These are phyloP conservation scores for Capronia coronata DNA, from an alignment of 2,329 filamentous ascomycete species.

Conservation along the genomic window DNA sequence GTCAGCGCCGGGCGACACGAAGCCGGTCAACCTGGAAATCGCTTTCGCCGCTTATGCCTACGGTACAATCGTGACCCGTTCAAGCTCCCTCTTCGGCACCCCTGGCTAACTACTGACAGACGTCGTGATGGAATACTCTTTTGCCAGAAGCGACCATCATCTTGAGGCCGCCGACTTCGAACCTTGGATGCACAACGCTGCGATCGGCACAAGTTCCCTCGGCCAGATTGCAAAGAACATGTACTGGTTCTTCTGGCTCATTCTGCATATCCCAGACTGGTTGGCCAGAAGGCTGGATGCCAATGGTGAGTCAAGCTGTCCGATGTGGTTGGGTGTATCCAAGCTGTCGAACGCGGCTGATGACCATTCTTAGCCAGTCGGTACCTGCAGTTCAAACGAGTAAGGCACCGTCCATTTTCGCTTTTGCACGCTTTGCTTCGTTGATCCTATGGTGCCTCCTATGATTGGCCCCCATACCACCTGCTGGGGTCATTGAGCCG, in stretches of 20 bases:
- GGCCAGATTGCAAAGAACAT: slow-evolving; percentile 11
- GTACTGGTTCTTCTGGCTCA: slow-evolving; percentile 12
- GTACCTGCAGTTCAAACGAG: slow-evolving; percentile 9
- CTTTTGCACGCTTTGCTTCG: no score
- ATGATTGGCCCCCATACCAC: no score
- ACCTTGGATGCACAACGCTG: slow-evolving; percentile 5
- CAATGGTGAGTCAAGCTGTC: slow-evolving; percentile 7
- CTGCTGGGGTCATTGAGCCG: no score
- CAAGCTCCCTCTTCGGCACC: no score
- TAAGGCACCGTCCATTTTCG: slow-evolving; percentile 1
- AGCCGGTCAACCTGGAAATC: slow-evolving; percentile 9
- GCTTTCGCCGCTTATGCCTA: slow-evolving; percentile 35
- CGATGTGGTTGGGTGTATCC: no score
- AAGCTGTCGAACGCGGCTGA: neutral
- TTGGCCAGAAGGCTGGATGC: slow-evolving; percentile 2
- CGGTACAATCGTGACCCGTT: neutral
- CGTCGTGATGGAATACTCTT: slow-evolving; percentile 21
- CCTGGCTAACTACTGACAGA: slow-evolving; percentile 4
- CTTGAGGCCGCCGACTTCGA: slow-evolving; percentile 12
- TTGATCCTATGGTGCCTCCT: no score
- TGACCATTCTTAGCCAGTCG: slow-evolving; percentile 1
- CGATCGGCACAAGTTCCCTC: slow-evolving; percentile 2
- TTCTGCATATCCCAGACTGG: slow-evolving; percentile 10
- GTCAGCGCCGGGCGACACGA: neutral
- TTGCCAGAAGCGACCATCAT: slow-evolving; percentile 22